These are phyloP conservation scores for Anthracocystis walkeri DNA, from an alignment of 1,284 basidiomycete species.

Conservation along the genomic window DNA sequence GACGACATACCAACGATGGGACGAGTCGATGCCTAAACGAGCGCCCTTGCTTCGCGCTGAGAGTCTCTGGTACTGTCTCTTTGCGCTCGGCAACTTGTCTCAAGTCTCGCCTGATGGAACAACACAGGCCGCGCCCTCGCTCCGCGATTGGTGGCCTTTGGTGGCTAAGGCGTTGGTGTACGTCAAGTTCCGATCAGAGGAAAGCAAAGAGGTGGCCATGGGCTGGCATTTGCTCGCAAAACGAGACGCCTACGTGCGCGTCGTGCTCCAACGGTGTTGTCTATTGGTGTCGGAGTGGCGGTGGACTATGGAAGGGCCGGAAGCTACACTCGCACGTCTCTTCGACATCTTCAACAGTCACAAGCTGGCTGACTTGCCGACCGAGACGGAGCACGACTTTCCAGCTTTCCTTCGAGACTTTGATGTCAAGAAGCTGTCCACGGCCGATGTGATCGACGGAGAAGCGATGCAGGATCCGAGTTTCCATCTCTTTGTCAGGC, in stretches of 20 bases:
- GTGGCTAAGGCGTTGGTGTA: constrained; percentile 42
- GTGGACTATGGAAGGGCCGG: constrained; percentile 76
- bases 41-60: constrained; percentile 71
- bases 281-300: constrained; percentile 79
- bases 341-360: constrained; percentile 83
- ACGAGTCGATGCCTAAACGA: constrained; percentile 72
- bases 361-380: constrained; percentile 81
- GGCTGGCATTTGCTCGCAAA: constrained; percentile 73
- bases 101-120: constrained; percentile 79
- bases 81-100: constrained; percentile 79
- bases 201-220: constrained; percentile 72
- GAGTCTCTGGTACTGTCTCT: constrained; percentile 78
- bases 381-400: constrained; percentile 79
- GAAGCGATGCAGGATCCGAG: constrained; percentile 76
- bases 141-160: constrained; percentile 79
- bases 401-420: constrained; percentile 80
- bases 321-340: constrained; percentile 77
- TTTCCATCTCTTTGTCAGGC: constrained; percentile 83
- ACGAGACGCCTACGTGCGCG: constrained; percentile 81
- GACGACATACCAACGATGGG: constrained; percentile 49
- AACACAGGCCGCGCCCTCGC: constrained; percentile 71
- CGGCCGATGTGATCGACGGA: constrained; percentile 38
- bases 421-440: constrained; percentile 32
- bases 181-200: constrained; percentile 74
- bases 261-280: constrained; percentile 81